Percentiles rank a stretch among this genome's conserved stretches.
Evolutionary conservation across 208 protist genomes (phyloP).

Genomic region (Crithidia acanthocephali): DNA sequence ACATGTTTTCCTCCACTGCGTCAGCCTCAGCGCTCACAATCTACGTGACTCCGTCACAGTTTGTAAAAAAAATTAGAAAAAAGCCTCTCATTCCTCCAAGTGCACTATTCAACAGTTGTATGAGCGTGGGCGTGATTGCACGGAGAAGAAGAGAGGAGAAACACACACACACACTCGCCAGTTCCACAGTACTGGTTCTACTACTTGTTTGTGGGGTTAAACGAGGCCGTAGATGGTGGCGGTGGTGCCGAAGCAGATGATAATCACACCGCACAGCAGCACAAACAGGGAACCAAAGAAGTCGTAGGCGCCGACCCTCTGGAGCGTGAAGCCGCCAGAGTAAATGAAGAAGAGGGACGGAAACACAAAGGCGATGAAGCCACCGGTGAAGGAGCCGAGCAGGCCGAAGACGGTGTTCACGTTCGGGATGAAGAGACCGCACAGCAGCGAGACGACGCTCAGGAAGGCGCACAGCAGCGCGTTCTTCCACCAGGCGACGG

Average conservation of each 20-base stretch:
- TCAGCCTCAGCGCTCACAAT: too few species aligned
- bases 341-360: slow-evolving; percentile 79
- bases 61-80: slow-evolving; percentile 14
- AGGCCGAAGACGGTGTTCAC: slow-evolving; percentile 76
- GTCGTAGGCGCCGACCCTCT: slow-evolving; percentile 43
- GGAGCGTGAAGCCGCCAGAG: slow-evolving; percentile 43
- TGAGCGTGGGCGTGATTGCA: too few species aligned
- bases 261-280: slow-evolving; percentile 49
- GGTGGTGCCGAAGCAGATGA: slow-evolving; percentile 65
- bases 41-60: too few species aligned
- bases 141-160: background rate
- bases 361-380: slow-evolving; percentile 79
- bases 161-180: too few species aligned
- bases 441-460: slow-evolving; percentile 49
- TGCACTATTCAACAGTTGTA: too few species aligned
- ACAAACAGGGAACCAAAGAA: slow-evolving; percentile 46
- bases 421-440: slow-evolving; percentile 75
- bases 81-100: background rate
- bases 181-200: too few species aligned
- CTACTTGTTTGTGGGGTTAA: slow-evolving; percentile 9
- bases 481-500: slow-evolving; percentile 63
- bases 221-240: slow-evolving; percentile 60
- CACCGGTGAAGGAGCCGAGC: slow-evolving; percentile 62
- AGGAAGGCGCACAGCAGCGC: slow-evolving; percentile 45
- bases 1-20: too few species aligned